These are phyloP conservation scores for Trametes pubescens DNA, from an alignment of 1,284 basidiomycete genomes.

Conservation along the genomic window DNA sequence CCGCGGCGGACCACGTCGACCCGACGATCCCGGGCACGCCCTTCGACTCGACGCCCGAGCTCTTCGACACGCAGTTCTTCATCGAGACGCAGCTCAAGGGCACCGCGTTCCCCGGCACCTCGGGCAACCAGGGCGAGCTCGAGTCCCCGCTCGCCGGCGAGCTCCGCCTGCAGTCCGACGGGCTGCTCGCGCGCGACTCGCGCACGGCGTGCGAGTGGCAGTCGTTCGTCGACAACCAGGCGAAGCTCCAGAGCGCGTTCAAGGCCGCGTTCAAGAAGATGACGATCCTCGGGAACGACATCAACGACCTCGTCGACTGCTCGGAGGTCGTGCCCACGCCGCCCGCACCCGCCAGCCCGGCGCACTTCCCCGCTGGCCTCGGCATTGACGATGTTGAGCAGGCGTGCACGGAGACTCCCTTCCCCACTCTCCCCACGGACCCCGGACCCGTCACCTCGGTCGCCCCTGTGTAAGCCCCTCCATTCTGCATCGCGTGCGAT, in stretches of 20 bases:
- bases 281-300: conserved; percentile 39
- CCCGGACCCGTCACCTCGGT: conserved; percentile 33
- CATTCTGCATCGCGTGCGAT: too few relatives aligned
- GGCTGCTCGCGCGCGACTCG: conserved; percentile 36
- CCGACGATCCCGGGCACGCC: conserved; percentile 28
- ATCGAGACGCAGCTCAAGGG: conserved; percentile 33
- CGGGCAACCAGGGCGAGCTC: conserved; percentile 22
- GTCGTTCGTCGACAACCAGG: conserved; percentile 39
- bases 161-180: conserved; percentile 25
- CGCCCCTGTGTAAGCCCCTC: conserved; percentile 23
- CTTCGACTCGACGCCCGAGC: conserved; percentile 28
- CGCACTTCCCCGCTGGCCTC: conserved; percentile 29
- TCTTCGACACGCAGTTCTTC: conserved; percentile 32
- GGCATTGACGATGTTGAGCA: conserved; percentile 29
- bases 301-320: conserved; percentile 32
- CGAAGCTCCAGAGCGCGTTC: conserved; percentile 37
- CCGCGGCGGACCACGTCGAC: conserved; percentile 31
- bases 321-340: conserved; percentile 32
- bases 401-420: conserved; percentile 27
- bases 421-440: conserved; percentile 31
- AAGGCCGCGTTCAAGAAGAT: conserved; percentile 42
- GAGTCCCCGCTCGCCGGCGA: conserved; percentile 21
- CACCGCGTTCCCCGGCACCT: conserved; percentile 35
- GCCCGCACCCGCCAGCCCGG: conserved; percentile 18
- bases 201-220: conserved; percentile 39